Evolutionary conservation across 495 filamentous ascomycete species (phyloP), one percentile per base, ranked within the genome.

Genomic region (Penicillium crystallinum): DNA sequence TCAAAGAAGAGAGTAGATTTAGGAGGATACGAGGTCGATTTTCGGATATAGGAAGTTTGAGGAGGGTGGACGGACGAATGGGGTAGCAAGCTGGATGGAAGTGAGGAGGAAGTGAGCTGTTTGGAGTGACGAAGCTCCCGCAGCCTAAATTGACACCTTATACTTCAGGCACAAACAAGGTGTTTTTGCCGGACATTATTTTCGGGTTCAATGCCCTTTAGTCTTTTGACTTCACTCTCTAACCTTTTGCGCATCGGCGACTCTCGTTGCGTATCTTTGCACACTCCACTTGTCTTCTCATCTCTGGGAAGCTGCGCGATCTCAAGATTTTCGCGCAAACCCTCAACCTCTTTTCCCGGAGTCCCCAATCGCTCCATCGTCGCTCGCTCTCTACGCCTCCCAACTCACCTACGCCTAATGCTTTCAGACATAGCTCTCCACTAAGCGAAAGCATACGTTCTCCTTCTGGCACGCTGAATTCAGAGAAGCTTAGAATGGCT

Each of bases 401-500:
- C 38, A 66, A 49, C 56, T 63, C 65, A 7, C 59, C 63, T 14
- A 68, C 62, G 47, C 62, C 67, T 62, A 69, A 75, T 75, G 74
- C 68, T 59, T 58, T 62, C 43, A 69, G 53, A 57, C 49, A 56
- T 31, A 50, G 49, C 19, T 53, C 58, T 57, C 62, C 60, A 45
- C 46, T 72, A 72, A 67, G 71, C 58, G 70, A 73, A 49, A 61
- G 59, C 43, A 59, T 59, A 49, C 68, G 64, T 65, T 59, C 74
- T 49, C 53, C 76, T 52, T 71, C 72, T 57, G 67, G 67, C 18
- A 64, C 71, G 25, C 58, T 73, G 23, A 35, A 36, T 29, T 37
- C 46, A 18, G 56, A 68, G n/a, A 62, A 52, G 54, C 64, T 74
- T 46, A 81, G 67, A 57, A 92, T 91, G 87, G 81, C 88, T 10